Conservation (phyloP, 75 land plant species). For the Pinus albicaulis region DNA sequence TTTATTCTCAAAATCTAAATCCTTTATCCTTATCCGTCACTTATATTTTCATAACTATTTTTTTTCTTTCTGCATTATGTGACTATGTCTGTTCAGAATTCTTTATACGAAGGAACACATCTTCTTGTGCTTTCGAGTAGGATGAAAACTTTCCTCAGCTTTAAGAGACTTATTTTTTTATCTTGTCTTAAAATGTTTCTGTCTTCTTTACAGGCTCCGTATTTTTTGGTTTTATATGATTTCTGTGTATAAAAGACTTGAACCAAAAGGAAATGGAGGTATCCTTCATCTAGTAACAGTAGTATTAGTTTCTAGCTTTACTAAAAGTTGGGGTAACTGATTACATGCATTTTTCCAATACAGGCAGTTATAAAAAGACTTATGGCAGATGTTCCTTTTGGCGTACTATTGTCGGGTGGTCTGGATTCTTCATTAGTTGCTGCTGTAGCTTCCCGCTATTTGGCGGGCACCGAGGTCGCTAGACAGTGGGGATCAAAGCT, state of each 20-base stretch:
- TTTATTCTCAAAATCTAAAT: too few relatives aligned
- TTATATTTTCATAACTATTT: too few relatives aligned
- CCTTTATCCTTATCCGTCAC: too few relatives aligned
- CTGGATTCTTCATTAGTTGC: slow-evolving; percentile 96
- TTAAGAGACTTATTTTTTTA: too few relatives aligned
- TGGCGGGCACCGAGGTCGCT: slow-evolving; percentile 72
- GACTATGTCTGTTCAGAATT: too few relatives aligned
- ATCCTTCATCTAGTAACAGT: background rate
- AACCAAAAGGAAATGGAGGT: background rate
- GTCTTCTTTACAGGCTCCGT: background rate
- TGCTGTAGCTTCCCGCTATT: slow-evolving; percentile 77
- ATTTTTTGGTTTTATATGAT: background rate
- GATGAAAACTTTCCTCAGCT: too few relatives aligned
- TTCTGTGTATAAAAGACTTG: background rate
- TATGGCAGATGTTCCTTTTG: slow-evolving; percentile 99
- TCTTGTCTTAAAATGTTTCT: too few relatives aligned
- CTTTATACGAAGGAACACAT: too few relatives aligned
- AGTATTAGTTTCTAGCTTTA: background rate
- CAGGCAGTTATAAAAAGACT: slow-evolving; percentile 95
- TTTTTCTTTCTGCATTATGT: too few relatives aligned
- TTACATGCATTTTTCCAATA: background rate
- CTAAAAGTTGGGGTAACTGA: background rate
- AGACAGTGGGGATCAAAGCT: slow-evolving; percentile 85
- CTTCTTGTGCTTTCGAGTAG: too few relatives aligned
- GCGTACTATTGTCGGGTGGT: slow-evolving; percentile 96